Conservation (phyloP, 75 land plant species). For the Azolla pinnata region DNA sequence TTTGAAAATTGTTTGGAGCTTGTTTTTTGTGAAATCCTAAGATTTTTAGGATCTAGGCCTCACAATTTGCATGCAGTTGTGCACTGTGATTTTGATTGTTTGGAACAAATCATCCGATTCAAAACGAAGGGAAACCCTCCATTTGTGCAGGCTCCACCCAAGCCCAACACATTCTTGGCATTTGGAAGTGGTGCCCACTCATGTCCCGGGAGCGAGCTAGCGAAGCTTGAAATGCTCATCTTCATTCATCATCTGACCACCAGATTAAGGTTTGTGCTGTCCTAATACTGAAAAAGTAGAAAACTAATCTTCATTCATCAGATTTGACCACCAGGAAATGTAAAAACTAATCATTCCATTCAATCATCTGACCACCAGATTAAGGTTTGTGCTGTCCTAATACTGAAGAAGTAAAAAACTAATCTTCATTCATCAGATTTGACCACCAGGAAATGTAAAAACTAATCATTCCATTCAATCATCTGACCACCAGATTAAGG, state of each 20-base stretch:
- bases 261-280: conserved; percentile 53
- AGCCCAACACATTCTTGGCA: conserved; percentile 79
- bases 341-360: neutral
- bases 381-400: neutral
- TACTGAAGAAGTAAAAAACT: neutral
- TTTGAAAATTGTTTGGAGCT: no score
- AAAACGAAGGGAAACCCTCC: no score
- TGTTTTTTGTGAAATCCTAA: no score
- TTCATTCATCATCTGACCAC: conserved; percentile 73
- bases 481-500: neutral
- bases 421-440: neutral
- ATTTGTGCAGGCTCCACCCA: conserved; percentile 46
- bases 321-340: neutral
- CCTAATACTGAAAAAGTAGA: neutral
- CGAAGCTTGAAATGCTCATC: conserved; percentile 76
- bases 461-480: neutral
- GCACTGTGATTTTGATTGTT: no score
- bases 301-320: neutral
- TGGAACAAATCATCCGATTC: no score
- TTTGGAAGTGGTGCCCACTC: conserved; percentile 86
- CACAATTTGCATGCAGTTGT: no score
- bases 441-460: neutral
- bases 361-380: neutral
- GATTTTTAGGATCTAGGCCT: no score
- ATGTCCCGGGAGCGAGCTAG: conserved; percentile 90